Evolutionary conservation across 495 filamentous ascomycete species (phyloP).

Genomic region (Jackrogersella multiformis): DNA sequence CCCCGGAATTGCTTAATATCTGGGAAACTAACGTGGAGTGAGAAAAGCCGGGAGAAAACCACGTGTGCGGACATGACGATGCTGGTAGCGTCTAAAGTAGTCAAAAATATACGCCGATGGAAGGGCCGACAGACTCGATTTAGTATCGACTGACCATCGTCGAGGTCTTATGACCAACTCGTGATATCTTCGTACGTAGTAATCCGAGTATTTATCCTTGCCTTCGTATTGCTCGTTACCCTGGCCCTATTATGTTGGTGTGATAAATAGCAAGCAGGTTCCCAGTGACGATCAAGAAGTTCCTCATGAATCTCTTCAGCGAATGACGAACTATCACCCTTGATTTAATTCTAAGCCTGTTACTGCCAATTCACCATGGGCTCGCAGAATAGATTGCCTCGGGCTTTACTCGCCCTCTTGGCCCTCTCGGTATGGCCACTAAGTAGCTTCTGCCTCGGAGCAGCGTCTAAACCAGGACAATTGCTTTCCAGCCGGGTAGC

Average conservation of each 20-base stretch:
- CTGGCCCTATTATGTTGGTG: too few species aligned
- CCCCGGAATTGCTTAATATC: background rate
- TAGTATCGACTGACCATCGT: conserved; percentile 7
- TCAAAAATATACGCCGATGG: conserved; percentile 22
- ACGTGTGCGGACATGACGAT: conserved; percentile 28
- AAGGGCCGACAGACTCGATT: conserved; percentile 29
- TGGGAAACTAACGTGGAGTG: conserved; percentile 2
- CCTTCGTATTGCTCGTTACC: background rate
- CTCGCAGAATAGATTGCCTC: background rate
- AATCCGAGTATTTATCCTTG: background rate
- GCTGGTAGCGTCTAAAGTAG: too few species aligned
- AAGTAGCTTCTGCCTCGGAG: conserved; percentile 2
- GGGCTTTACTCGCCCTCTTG: conserved; percentile 19
- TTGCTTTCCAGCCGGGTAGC: background rate
- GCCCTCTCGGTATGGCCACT: conserved; percentile 21
- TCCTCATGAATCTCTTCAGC: background rate
- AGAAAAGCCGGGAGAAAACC: conserved; percentile 3
- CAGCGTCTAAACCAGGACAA: background rate
- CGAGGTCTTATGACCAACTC: conserved; percentile 16
- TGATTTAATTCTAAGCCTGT: background rate
- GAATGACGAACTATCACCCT: background rate
- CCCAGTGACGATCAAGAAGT: background rate
- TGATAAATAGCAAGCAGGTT: conserved; percentile 11
- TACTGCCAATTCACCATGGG: conserved; percentile 12
- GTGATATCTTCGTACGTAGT: background rate